phyloP scores from a whole-genome alignment of 805 yeast species.

The Lipomyces spencermartinsiae region DNA sequence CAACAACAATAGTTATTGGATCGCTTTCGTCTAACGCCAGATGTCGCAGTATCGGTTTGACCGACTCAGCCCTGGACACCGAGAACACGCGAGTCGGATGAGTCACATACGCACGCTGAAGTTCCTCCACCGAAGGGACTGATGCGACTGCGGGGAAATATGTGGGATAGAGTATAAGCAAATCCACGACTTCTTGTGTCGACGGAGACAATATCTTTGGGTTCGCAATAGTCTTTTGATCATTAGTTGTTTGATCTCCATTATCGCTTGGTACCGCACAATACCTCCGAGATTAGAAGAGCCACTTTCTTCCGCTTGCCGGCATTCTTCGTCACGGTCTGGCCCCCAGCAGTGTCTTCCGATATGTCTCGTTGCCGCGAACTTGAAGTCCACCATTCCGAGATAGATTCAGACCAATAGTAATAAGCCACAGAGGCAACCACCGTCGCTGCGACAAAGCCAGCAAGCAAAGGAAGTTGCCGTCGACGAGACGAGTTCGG shows the following conservation, averaged over 20 bases:
- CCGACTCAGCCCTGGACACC: constrained; percentile 25
- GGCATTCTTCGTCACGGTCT: not conserved
- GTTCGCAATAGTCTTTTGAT: constrained; percentile 2
- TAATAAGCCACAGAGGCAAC: constrained; percentile 26
- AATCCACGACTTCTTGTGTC: constrained; percentile 25
- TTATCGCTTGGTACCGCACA: not conserved
- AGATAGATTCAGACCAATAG: constrained; percentile 23
- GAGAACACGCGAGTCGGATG: constrained; percentile 27
- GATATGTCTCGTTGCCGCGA: not conserved
- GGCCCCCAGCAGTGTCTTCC: not conserved
- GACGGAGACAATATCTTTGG: not conserved
- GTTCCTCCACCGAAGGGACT: constrained; percentile 17
- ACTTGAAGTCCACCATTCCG: constrained; percentile 19
- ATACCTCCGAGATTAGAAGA: constrained; percentile 27
- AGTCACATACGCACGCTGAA: constrained; percentile 21
- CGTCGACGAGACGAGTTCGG: not conserved
- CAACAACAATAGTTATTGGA: constrained; percentile 22
- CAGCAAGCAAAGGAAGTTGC: constrained; percentile 12
- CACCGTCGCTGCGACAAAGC: constrained; percentile 9
- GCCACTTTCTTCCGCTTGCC: constrained; percentile 18
- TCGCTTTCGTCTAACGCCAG: constrained; percentile 23
- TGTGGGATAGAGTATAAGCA: constrained; percentile 26
- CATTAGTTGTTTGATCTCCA: not conserved
- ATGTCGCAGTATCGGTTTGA: constrained; percentile 34
- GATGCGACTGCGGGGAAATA: constrained; percentile 2